Conservation (phyloP, 331 rosid species). For the Malus hybrid region DNA sequence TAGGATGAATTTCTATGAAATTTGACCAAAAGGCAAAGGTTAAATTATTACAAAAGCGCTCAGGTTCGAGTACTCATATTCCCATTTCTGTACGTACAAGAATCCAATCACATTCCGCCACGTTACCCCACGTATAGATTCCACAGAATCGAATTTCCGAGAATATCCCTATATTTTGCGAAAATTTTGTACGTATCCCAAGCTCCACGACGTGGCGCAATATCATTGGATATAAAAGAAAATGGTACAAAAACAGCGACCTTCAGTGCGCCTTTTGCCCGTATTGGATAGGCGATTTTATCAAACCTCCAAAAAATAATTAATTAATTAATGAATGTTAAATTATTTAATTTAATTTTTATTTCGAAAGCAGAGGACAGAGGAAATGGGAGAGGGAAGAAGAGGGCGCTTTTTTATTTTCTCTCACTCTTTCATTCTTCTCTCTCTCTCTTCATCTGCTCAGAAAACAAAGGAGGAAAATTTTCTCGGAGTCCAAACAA, state of each 20-base stretch:
- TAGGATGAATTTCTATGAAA: conserved; percentile 49
- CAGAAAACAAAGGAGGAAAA: neutral
- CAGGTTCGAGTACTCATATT: neutral
- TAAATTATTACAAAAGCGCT: conserved; percentile 10
- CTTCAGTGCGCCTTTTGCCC: conserved; percentile 15
- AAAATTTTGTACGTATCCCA: conserved; percentile 1
- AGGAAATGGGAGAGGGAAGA: conserved; percentile 31
- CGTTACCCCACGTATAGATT: neutral
- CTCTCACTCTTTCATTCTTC: neutral
- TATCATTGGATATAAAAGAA: neutral
- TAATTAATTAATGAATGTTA: neutral
- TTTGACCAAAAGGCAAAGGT: conserved; percentile 32
- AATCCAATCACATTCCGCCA: neutral
- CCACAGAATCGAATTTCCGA: neutral
- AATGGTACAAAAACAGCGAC: neutral
- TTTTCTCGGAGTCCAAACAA: conserved; percentile 25
- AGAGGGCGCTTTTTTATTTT: neutral
- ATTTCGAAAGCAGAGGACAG: conserved; percentile 19
- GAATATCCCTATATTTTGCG: neutral
- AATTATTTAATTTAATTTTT: neutral
- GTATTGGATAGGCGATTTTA: conserved; percentile 20
- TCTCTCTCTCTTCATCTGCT: neutral
- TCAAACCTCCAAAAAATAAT: conserved; percentile 8
- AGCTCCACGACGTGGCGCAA: conserved; percentile 1
- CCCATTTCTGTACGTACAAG: neutral